phyloP scores from a whole-genome alignment of 108 stramenopile genomes.

The Skeletonema menzelii region DNA sequence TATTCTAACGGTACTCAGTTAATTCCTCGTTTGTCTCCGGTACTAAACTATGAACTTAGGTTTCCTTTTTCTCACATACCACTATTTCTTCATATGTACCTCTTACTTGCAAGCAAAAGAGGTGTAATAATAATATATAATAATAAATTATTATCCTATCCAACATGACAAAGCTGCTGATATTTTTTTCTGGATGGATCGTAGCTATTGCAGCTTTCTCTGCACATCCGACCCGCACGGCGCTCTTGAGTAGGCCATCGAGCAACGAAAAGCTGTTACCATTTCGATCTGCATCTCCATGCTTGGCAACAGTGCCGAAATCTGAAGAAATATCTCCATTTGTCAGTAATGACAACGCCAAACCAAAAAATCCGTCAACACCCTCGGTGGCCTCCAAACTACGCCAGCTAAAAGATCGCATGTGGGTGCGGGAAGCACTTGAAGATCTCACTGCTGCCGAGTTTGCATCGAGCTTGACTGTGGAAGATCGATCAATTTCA shows the following conservation, averaged over 20 bases:
- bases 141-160: no score
- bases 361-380: neutral
- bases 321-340: neutral
- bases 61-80: no score
- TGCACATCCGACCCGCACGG: neutral
- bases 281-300: neutral
- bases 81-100: no score
- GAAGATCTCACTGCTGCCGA: constrained; percentile 90
- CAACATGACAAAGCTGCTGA: neutral
- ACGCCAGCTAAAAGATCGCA: constrained; percentile 78
- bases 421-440: constrained; percentile 87
- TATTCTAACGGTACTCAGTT: no score
- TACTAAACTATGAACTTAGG: no score
- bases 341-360: neutral
- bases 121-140: no score
- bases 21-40: no score
- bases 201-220: neutral
- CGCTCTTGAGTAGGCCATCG: neutral
- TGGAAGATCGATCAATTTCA: constrained; percentile 10
- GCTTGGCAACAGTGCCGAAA: neutral
- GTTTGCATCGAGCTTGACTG: constrained; percentile 73
- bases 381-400: constrained; percentile 45
- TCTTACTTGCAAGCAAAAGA: no score
- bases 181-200: neutral
- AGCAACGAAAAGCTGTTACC: neutral